Conservation (phyloP, 306 rosid genomes). For the Ammopiptanthus mongolicus region DNA sequence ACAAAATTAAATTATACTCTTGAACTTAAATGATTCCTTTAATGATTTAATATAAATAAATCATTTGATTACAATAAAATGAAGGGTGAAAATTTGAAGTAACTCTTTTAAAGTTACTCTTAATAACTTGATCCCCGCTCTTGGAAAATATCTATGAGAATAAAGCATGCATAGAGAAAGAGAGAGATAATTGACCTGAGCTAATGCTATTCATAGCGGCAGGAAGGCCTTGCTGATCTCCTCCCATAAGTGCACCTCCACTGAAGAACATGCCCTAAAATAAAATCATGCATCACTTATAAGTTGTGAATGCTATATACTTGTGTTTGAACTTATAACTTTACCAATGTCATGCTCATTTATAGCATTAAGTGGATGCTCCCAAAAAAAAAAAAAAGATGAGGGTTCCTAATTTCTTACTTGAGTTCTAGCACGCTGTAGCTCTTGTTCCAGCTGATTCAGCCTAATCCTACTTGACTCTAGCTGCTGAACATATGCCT, state of each 20-base stretch:
- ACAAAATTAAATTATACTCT: no score
- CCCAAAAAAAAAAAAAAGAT: neutral
- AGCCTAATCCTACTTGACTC: slow-evolving; percentile 95
- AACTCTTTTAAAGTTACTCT: no score
- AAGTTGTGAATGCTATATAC: neutral
- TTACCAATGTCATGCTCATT: neutral
- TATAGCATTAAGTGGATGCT: slow-evolving; percentile 1
- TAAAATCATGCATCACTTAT: slow-evolving; percentile 3
- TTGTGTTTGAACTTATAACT: neutral
- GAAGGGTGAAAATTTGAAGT: no score
- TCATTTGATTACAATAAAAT: no score
- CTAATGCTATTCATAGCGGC: slow-evolving; percentile 51
- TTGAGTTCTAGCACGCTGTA: slow-evolving; percentile 79
- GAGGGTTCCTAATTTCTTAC: slow-evolving; percentile 32
- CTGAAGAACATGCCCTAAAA: slow-evolving; percentile 64
- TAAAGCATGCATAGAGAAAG: no score
- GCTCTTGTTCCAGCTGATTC: slow-evolving; percentile 88
- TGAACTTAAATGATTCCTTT: no score
- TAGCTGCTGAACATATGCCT: slow-evolving; percentile 97
- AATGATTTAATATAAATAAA: no score
- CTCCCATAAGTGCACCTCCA: slow-evolving; percentile 66
- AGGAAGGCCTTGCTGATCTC: slow-evolving; percentile 66
- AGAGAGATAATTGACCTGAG: slow-evolving; percentile 68
- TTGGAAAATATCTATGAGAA: no score
- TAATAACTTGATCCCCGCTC: no score